These are phyloP conservation scores for Candida koratica DNA, from an alignment of 805 yeast species.

Conservation along the genomic window DNA sequence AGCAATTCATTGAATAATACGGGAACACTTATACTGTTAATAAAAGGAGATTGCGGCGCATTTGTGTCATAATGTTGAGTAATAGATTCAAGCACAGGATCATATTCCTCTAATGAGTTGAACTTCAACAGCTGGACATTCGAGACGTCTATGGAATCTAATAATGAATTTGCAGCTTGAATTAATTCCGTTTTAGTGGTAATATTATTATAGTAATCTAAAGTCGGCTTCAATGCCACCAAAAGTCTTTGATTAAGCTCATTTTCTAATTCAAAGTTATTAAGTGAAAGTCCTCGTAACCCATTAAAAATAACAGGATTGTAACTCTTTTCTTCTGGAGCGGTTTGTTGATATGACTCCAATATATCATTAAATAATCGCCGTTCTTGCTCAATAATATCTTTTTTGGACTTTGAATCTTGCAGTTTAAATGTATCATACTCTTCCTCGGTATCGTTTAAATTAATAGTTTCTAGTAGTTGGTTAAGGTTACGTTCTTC, in stretches of 20 bases:
- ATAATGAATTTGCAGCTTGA: neutral
- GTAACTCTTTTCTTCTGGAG: constrained; percentile 8
- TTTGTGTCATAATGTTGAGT: constrained; percentile 16
- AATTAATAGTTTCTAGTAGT: constrained; percentile 4
- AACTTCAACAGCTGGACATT: neutral
- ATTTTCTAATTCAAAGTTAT: constrained; percentile 5
- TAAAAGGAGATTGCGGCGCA: constrained; percentile 18
- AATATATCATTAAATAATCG: constrained; percentile 23
- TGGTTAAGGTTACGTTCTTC: constrained; percentile 4
- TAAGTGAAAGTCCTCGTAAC: constrained; percentile 1
- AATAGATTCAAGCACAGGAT: constrained; percentile 19
- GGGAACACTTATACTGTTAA: constrained; percentile 36
- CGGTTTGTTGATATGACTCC: constrained; percentile 18
- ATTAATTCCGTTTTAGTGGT: neutral
- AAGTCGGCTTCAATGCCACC: constrained; percentile 1
- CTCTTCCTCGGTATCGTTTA: constrained; percentile 6
- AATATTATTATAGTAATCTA: constrained; percentile 1
- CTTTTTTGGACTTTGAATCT: constrained; percentile 1
- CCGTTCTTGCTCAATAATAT: constrained; percentile 20
- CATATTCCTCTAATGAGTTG: constrained; percentile 8
- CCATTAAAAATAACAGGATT: neutral
- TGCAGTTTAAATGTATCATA: constrained; percentile 5
- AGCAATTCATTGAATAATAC: constrained; percentile 31
- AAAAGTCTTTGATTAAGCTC: constrained; percentile 2
- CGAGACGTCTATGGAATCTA: neutral